Percentiles rank a stretch among this genome's conserved stretches.
These are phyloP conservation scores for Amyloporia xantha DNA, from an alignment of 768 basidiomycete species.

Conservation along the genomic window DNA sequence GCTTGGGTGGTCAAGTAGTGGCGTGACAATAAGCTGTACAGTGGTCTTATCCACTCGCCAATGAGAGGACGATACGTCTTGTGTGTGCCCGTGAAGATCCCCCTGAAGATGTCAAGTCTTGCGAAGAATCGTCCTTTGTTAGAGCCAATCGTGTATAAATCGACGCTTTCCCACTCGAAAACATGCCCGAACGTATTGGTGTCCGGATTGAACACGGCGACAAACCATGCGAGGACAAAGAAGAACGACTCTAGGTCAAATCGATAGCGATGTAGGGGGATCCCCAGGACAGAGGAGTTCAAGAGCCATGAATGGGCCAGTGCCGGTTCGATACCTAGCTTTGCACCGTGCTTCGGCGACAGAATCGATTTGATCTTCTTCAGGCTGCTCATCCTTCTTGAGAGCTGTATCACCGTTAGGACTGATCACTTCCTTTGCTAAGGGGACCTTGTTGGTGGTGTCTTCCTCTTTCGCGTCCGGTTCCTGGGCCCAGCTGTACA, in stretches of 20 bases:
- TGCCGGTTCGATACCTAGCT: conserved; percentile 4
- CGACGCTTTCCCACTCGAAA: background rate
- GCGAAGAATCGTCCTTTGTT: background rate
- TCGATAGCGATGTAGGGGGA: conserved; percentile 1
- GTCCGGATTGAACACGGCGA: background rate
- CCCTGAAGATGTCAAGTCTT: background rate
- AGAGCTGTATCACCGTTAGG: too few relatives aligned
- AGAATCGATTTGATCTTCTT: too few relatives aligned
- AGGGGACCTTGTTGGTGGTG: background rate
- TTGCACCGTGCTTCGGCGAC: background rate
- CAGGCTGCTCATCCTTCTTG: background rate
- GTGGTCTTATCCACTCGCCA: background rate
- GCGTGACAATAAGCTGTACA: too few relatives aligned
- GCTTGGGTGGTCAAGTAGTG: too few relatives aligned
- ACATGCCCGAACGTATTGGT: background rate
- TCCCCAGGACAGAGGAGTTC: conserved; percentile 1
- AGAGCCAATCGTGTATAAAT: background rate
- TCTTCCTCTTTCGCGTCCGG: background rate
- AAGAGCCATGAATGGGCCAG: conserved; percentile 8
- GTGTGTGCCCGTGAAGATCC: background rate
- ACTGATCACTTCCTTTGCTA: background rate
- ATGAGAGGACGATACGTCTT: background rate
- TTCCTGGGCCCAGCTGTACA: background rate
- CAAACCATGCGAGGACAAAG: conserved; percentile 1
- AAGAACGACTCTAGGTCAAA: conserved; percentile 7